A percentile compares a stretch with the other conserved stretches of the same genome.
phyloP scores from a whole-genome alignment of 2,329 filamentous ascomycete genomes.

The Cladobotryum protrusum region DNA sequence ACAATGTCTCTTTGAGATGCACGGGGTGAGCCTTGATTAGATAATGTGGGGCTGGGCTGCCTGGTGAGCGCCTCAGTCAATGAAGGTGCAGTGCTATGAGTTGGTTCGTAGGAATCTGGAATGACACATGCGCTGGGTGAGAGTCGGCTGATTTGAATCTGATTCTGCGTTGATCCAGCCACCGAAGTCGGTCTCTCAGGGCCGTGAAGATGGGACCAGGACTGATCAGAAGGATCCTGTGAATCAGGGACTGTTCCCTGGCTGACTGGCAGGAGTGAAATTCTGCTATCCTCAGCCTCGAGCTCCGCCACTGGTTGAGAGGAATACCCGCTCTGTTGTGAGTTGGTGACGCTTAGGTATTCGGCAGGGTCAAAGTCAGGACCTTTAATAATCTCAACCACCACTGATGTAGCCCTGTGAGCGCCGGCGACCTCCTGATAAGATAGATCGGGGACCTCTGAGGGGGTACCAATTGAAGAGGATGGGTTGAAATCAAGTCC shows the following conservation, averaged over 20 bases:
- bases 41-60: background rate
- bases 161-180: background rate
- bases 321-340: constrained; percentile 23
- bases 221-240: constrained; percentile 29
- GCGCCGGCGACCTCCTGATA: constrained; percentile 9
- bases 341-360: constrained; percentile 27
- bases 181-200: background rate
- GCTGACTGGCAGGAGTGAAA: constrained; percentile 27
- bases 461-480: constrained; percentile 19
- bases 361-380: constrained; percentile 29
- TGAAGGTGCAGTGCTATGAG: constrained; percentile 3
- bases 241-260: constrained; percentile 39
- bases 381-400: constrained; percentile 26
- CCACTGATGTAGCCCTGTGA: constrained; percentile 15
- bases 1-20: constrained; percentile 11
- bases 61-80: background rate
- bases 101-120: constrained; percentile 15
- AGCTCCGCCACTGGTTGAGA: constrained; percentile 30
- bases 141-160: background rate
- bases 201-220: constrained; percentile 14
- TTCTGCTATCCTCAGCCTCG: constrained; percentile 28
- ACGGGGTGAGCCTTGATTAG: constrained; percentile 3
- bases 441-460: constrained; percentile 14
- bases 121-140: constrained; percentile 5
- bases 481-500: constrained; percentile 24